phyloP scores from a whole-genome alignment of 306 rosid genomes.

The Mimosa pudica region DNA sequence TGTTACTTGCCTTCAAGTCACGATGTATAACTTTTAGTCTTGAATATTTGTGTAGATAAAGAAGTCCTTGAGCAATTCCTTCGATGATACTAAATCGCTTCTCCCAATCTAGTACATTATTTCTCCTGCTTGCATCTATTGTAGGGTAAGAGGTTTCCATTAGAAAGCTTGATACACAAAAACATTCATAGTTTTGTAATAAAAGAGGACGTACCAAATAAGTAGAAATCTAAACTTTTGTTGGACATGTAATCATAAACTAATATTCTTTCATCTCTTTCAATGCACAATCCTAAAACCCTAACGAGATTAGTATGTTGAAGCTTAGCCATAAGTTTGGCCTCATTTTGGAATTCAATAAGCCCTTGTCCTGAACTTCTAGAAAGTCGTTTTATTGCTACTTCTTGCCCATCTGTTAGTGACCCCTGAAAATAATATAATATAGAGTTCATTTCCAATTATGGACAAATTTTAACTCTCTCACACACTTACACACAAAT shows the following conservation, averaged over 20 bases:
- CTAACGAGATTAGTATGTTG: conserved; percentile 43
- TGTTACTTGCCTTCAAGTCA: conserved; percentile 48
- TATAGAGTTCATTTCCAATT: not conserved
- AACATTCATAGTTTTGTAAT: not conserved
- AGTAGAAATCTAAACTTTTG: conserved; percentile 34
- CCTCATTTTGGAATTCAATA: conserved; percentile 42
- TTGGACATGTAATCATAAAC: conserved; percentile 42
- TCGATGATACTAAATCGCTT: conserved; percentile 40
- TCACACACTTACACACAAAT: not conserved
- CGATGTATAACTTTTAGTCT: conserved; percentile 50
- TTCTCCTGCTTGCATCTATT: conserved; percentile 31
- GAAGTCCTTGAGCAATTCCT: conserved; percentile 46
- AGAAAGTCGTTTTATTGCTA: conserved; percentile 41
- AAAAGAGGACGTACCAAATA: conserved; percentile 44
- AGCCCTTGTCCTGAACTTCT: conserved; percentile 37
- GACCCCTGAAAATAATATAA: conserved; percentile 31
- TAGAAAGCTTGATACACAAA: not conserved
- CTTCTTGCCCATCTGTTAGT: conserved; percentile 24
- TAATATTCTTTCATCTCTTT: conserved; percentile 38
- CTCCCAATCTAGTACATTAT: conserved; percentile 27
- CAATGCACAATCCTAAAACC: conserved; percentile 34
- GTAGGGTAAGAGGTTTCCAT: not conserved
- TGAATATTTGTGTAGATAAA: conserved; percentile 47
- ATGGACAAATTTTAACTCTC: not conserved
- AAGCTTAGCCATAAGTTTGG: conserved; percentile 34